These are phyloP conservation scores for Colletotrichum siamense DNA, from an alignment of 2,329 filamentous ascomycete species.

Conservation along the genomic window DNA sequence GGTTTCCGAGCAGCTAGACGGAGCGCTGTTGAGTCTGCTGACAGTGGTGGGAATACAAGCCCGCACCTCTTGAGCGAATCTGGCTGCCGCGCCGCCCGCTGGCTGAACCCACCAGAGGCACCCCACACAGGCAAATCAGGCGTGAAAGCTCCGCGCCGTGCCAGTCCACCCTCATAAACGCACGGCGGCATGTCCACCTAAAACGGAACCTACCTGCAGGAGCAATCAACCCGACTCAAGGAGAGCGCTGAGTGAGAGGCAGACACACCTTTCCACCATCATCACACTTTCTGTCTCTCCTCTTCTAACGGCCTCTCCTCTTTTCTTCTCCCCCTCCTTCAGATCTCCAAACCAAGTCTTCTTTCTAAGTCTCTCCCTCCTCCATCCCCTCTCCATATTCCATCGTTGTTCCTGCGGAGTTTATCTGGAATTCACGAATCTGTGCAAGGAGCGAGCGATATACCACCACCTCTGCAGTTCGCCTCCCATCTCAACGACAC, in stretches of 20 bases:
- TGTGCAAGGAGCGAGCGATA: background rate
- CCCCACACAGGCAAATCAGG: background rate
- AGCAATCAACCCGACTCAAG: slow-evolving; percentile 12
- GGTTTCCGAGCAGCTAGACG: background rate
- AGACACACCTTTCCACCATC: background rate
- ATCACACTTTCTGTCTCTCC: background rate
- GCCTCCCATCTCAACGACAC: background rate
- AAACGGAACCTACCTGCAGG: background rate
- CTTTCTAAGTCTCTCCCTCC: background rate
- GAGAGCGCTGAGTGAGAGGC: background rate
- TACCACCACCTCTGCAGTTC: background rate
- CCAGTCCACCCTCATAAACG: background rate
- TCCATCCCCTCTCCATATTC: background rate
- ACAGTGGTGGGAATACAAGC: background rate
- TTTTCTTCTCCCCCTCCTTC: background rate
- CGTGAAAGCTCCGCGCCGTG: slow-evolving; percentile 12
- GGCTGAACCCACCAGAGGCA: slow-evolving; percentile 2
- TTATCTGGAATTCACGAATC: background rate
- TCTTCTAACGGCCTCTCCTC: background rate
- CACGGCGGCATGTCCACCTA: background rate
- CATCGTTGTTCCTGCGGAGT: background rate
- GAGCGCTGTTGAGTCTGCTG: slow-evolving; percentile 1
- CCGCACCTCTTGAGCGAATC: background rate
- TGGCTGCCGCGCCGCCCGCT: background rate
- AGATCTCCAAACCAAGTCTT: background rate